Evolutionary conservation across 768 basidiomycete species (phyloP), one percentile per base, ranked within the genome.

Genomic region (Amanita thiersii): DNA sequence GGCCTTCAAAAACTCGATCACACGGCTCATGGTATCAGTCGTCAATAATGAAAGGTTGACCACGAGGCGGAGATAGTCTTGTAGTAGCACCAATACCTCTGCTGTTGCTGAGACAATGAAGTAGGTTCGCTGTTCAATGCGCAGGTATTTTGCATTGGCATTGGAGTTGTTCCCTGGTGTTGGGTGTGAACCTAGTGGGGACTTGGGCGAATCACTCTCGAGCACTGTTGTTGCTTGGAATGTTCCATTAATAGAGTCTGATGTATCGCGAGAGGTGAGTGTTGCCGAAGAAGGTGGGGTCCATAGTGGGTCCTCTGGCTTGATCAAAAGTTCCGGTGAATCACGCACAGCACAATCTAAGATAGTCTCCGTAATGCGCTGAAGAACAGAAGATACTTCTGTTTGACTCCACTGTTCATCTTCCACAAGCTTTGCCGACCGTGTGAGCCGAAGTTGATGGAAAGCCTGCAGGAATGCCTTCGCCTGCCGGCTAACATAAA

Each of bases 1-100:
- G 19, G 92, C 84, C 64, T 97, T 98, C 46, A 99, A 68, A 56
- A 93, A 93, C 59, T 99, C 96, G 49, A 98, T 88, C 18, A 93
- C 73, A 25, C 89, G 78, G 47, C 80, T 78, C 88, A 98, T 94
- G n/a, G 84, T 80, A 55, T 99, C 94, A 45, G 87, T 96, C 36
- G 89, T 92, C 38, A 99, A 70, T 60, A 87, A 76, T 25, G 85
- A 74, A 47, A 97, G 65, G 56, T 94, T 97, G 48, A 93, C 72
- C 37, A 97, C 79, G 31, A 98, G 72, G 47, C 77, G 77, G 39
- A 97, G 66, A 60, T 99, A 99, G 56, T 97, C 92, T 28, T 79
- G 55, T 11, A 97, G 65, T 2, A 94, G 66, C 12, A 60, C 62
- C 8, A 91, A 68, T 18, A 81, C 79, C 48, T 85, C 77, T 19